Base-by-base conservation (phyloP, 2,329 filamentous ascomycete species). In the Sodiomyces alkalinus region DNA sequence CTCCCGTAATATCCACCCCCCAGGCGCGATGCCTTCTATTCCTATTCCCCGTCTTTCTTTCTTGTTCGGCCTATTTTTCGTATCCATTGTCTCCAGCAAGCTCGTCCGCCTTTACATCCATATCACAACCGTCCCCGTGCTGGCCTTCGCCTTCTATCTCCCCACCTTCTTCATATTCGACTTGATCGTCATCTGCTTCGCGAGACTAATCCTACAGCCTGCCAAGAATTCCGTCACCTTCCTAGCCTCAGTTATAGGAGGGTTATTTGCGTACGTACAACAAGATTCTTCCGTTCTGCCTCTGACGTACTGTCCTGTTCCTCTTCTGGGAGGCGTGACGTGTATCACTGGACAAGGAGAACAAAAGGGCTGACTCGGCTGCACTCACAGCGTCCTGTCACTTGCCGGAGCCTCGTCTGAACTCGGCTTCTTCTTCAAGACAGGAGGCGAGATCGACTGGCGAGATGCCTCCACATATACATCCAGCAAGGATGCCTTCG, bases 381-480 rank as follows among this genome's bases (percentile, higher is more conserved):
- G n/a, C n/a, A 25, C 7, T 27, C 20, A 9, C 30, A 50, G 48
- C 15, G 16, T 47, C 10, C 27, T 49, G 6, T 41, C 41, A 1
- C 28, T 47, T 11, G 35, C 37, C 24, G 48, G 44, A 13, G 45
- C 46, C 13, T 35, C 47, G 3, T 47, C 46, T 5, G 46, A 51
- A 27, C 34, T 49, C 8, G 46, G 46, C 16, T 51, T 51, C 26
- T 51, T 36, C 28, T 34, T 38, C 26, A 40, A 48, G 27, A 48
- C 47, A 0, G 47, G 47, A 10, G 47, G 45, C 17, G 45, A 49
- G 30, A 34, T 51, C 7, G 41, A 49, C 27, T 51, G 47, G 47
- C 39, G 37, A 17, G 48, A 51, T 31, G 48, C 43, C 9, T 34
- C 36, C 21, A 29, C 42, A 8, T 48, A 48, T 23, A 43, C 48